These are phyloP conservation scores for Hsuehochloa calcarea DNA, from an alignment of 176 grass and related monocot species.

Conservation along the genomic window DNA sequence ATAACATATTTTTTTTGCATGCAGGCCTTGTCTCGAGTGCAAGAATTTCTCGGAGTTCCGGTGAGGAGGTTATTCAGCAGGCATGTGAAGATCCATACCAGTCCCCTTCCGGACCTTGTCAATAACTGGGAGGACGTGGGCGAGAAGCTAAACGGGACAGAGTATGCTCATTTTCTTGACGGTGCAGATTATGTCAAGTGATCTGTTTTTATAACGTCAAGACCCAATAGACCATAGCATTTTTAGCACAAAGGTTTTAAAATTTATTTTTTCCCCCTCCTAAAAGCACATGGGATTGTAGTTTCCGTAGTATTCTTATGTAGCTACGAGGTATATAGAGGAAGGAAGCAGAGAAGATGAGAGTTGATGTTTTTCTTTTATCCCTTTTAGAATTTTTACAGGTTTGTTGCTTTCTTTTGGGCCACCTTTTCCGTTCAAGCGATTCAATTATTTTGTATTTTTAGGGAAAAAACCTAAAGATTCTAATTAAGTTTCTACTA, in stretches of 20 bases:
- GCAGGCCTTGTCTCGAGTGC: conserved; percentile 67
- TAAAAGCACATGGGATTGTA: neutral
- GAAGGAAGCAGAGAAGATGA: neutral
- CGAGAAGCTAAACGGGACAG: conserved; percentile 51
- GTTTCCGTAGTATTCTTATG: neutral
- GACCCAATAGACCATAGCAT: neutral
- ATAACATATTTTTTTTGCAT: neutral
- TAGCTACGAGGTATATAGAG: neutral
- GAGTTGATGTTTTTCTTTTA: neutral
- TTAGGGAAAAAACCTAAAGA: neutral
- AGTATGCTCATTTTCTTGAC: conserved; percentile 63
- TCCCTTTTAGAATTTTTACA: neutral
- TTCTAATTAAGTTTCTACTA: neutral
- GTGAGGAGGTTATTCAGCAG: conserved; percentile 50
- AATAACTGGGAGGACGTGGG: conserved; percentile 70
- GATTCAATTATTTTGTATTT: neutral
- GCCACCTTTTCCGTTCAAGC: neutral
- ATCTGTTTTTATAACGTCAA: neutral
- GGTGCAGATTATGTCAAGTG: conserved; percentile 46
- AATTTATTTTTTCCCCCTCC: neutral
- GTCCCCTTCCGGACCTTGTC: conserved; percentile 54
- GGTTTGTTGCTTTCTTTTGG: neutral
- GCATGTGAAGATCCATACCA: conserved; percentile 91
- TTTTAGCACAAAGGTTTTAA: neutral
- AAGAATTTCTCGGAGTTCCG: conserved; percentile 68